Conservation (phyloP, 306 rosid species). For the Ochetophila trinervis region DNA sequence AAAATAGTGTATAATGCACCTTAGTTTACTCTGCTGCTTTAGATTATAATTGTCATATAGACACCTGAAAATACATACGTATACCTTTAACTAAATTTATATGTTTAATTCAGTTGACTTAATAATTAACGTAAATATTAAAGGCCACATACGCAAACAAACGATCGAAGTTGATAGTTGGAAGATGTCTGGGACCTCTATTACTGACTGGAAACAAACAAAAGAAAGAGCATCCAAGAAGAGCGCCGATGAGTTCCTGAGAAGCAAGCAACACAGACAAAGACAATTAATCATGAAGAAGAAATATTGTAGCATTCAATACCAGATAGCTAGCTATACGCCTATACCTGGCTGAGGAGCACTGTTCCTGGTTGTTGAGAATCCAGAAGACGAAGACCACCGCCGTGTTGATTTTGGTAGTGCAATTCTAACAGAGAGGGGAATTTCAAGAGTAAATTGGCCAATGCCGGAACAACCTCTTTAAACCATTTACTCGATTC, state of each 20-base stretch:
- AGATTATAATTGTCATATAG: constrained; percentile 49
- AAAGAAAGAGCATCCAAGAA: constrained; percentile 83
- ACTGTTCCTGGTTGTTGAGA: constrained; percentile 71
- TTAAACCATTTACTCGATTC: constrained; percentile 67
- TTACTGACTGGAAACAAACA: constrained; percentile 63
- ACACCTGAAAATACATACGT: constrained; percentile 49
- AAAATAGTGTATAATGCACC: constrained; percentile 81
- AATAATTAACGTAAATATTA: neutral
- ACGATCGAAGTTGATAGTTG: constrained; percentile 61
- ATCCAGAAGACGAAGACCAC: constrained; percentile 63
- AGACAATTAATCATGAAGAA: neutral
- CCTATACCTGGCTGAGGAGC: constrained; percentile 72
- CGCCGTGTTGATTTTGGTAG: constrained; percentile 46
- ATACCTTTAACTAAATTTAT: neutral
- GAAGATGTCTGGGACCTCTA: constrained; percentile 58
- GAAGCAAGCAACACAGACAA: constrained; percentile 16
- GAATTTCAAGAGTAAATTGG: constrained; percentile 60
- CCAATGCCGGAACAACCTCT: constrained; percentile 68
- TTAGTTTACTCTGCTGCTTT: constrained; percentile 75
- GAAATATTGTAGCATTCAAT: neutral
- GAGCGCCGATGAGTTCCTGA: constrained; percentile 86
- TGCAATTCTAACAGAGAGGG: constrained; percentile 76
- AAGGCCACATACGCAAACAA: constrained; percentile 64
- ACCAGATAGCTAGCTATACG: neutral
- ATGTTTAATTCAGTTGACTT: neutral